Evolutionary conservation across 352 stramenopile species (phyloP), one percentile per base, ranked within the genome.

Genomic region (Aphanomyces euteiches): DNA sequence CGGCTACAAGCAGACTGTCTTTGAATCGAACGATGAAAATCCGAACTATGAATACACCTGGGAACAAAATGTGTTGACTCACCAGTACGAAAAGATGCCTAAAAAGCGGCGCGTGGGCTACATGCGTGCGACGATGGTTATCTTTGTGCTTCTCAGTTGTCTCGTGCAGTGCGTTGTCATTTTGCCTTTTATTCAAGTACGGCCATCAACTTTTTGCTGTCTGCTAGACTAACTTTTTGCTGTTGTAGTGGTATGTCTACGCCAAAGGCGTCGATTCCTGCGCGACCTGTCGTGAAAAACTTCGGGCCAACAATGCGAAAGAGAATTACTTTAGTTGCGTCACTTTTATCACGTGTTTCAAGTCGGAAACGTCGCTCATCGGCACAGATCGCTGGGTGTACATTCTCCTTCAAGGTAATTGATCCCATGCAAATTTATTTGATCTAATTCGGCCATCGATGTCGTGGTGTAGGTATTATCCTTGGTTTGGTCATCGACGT

Each of bases 1-100:
- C 72, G 64, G 64, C n/a, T 95, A 95, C 75, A 91, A 95, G 72
- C 92, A 93, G 71, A 95, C 87, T 6, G 87, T 92, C 7, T 95
- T 90, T 76, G 87, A 95, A 77, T 81, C 81, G 19, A 95, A 95
- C 68, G 87, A 95, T 60, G 82, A 86, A 65, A 95, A 95, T 56
- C 83, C 85, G 2, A 78, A 80, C 37, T 95, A 93, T 67, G 80
- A 95, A 74, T 95, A 95, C 68, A 67, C 90, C 15, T 95, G 87
- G 87, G 86, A 92, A 43, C 90, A 92, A 72, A 95, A 95, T 73
- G 80, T 87, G 41, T 74, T 95, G 7, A 95, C 87, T 3, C 87
- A 90, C 21, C 85, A 95, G 67, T 93, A 92, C 85, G 87, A 95
- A 65, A 95, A 95, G 69, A 72, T 89, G 40, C 87, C 85, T 3